Evolutionary conservation across 257 asterid genomes (phyloP), one percentile per base, ranked within the genome.

Genomic region (Fraxinus anomala): DNA sequence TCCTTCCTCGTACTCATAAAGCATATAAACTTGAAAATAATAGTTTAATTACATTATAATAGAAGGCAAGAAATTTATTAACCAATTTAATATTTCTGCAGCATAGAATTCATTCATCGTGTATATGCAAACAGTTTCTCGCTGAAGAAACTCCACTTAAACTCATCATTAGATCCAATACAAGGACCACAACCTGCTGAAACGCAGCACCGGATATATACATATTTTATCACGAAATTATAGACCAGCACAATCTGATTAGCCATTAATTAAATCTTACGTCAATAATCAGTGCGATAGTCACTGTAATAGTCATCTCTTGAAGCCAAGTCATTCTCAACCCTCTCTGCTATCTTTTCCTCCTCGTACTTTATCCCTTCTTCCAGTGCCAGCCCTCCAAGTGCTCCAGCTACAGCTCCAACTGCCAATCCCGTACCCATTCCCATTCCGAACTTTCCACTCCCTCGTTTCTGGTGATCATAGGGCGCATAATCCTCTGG

Each of bases 401-500:
- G 81, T 11, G 88, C 86, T 34, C 96, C 98, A 1, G 88, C 93
- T 74, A 82, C 88, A 1, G 89, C 90, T 73, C 93, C 97, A 34
- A 87, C 89, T 3, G 92, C 93, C 84, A 87, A 78, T 33, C 92
- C 94, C 26, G 92, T 72, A 26, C 91, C 97, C 69, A 88, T 26
- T 33, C 92, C 94, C 80, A 85, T 40, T 26, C 83, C 87, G 17
- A 76, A 51, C 74, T 82, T 90, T 26, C 86, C 91, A 66, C 76
- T 82, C 19, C 72, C 74, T 69, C 92, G 90, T 81, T 85, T 91
- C 70, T 85, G 88, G 72, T 83, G 83, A 82, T 91, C 97, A 72
- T 88, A 83, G 7, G 91, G 87, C n/a, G 92, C 87, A 84, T 88
- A 88, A 81, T 93, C 97, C 73, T 86, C 93, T 0, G 97, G 98